These are phyloP conservation scores for Harrya chromipes DNA, from an alignment of 768 basidiomycete species.

Conservation along the genomic window DNA sequence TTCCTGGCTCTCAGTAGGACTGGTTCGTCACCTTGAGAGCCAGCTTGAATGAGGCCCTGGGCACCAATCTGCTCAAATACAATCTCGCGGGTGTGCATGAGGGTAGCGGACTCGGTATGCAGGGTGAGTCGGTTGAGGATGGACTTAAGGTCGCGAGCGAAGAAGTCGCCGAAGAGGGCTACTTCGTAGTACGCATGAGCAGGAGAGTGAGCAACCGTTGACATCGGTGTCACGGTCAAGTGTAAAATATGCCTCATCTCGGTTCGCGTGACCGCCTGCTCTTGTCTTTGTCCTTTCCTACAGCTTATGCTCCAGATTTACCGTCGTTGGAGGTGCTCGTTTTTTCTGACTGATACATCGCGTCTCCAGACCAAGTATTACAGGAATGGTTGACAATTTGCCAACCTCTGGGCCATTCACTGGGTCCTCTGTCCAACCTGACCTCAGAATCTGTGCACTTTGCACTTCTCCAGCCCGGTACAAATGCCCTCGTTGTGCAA, in stretches of 20 bases:
- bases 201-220: constrained; percentile 25
- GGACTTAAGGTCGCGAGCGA: constrained; percentile 67
- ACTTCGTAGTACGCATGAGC: constrained; percentile 77
- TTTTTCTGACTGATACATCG: background rate
- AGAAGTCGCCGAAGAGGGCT: constrained; percentile 80
- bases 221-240: constrained; percentile 11
- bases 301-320: too few relatives aligned
- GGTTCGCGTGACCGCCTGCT: too few relatives aligned
- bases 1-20: constrained; percentile 70
- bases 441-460: constrained; percentile 41
- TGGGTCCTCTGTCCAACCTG: constrained; percentile 12
- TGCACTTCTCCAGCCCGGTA: constrained; percentile 59
- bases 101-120: constrained; percentile 72
- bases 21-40: constrained; percentile 53
- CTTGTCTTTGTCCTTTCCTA: too few relatives aligned
- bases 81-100: constrained; percentile 73
- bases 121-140: constrained; percentile 81
- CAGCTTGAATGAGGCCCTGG: constrained; percentile 52
- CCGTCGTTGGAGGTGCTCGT: too few relatives aligned
- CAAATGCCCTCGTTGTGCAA: constrained; percentile 74
- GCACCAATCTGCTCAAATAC: constrained; percentile 80
- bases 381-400: constrained; percentile 9
- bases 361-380: background rate
- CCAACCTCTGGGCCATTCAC: constrained; percentile 16
- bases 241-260: too few relatives aligned